Conservation (phyloP, 306 rosid genomes). For the Castanea sativa region DNA sequence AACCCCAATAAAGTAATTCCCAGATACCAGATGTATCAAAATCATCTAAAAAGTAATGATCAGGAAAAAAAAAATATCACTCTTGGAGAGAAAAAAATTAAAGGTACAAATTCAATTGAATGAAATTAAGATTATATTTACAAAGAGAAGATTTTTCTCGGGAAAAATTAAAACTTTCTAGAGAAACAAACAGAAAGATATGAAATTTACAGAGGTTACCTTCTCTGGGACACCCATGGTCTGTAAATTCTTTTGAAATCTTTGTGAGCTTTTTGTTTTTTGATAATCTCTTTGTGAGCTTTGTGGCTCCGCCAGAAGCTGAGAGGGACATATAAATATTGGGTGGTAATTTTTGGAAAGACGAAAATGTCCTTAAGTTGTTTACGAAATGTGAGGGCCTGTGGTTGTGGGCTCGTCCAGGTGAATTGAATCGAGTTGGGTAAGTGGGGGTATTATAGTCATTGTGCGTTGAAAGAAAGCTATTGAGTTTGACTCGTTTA, state of each 20-base stretch:
- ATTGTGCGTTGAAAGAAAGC: not conserved
- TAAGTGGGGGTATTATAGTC: not conserved
- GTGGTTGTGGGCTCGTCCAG: slow-evolving; percentile 12
- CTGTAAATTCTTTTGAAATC: not conserved
- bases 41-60: too few relatives aligned
- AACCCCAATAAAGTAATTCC: not conserved
- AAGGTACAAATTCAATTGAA: not conserved
- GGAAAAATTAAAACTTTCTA: not conserved
- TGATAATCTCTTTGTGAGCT: not conserved
- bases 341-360: not conserved
- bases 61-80: too few relatives aligned
- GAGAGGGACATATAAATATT: not conserved
- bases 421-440: slow-evolving; percentile 2
- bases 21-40: too few relatives aligned
- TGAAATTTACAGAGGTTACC: slow-evolving; percentile 10
- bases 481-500: too few relatives aligned
- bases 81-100: too few relatives aligned
- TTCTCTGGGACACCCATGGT: slow-evolving; percentile 31
- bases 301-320: not conserved
- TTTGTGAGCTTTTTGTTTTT: slow-evolving; percentile 1
- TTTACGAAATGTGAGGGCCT: not conserved
- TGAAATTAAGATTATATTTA: not conserved
- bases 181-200: slow-evolving; percentile 19
- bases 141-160: not conserved
- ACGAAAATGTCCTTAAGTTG: not conserved